phyloP scores from a whole-genome alignment of 169 alveolate genomes.

The Plasmodium reichenowi region DNA sequence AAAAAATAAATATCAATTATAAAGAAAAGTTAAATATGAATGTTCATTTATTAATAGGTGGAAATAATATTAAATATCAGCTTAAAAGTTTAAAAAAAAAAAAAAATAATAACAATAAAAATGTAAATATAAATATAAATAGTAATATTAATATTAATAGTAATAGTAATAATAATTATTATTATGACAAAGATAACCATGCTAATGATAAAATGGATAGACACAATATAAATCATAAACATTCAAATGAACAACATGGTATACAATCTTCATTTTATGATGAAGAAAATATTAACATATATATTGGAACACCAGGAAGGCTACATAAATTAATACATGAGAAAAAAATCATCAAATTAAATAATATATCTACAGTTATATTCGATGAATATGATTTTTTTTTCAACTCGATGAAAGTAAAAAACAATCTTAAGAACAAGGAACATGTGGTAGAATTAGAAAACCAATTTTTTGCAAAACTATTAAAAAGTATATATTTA shows the following conservation, averaged over 20 bases:
- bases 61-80: conserved; percentile 61
- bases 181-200: background rate
- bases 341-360: conserved; percentile 29
- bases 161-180: background rate
- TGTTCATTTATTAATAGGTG: conserved; percentile 45
- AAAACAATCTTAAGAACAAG: background rate
- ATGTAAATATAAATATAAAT: background rate
- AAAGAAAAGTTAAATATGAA: conserved; percentile 36
- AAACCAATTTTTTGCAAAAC: conserved; percentile 29
- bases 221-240: too few relatives aligned
- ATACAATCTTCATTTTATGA: background rate
- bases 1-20: conserved; percentile 14
- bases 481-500: conserved; percentile 38
- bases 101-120: background rate
- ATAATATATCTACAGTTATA: conserved; percentile 19
- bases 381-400: conserved; percentile 66
- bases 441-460: conserved; percentile 24
- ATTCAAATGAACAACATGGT: too few relatives aligned
- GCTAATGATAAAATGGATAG: background rate
- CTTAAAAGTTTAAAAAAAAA: conserved; percentile 30
- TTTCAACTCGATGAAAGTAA: background rate
- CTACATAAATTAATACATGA: conserved; percentile 30
- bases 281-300: conserved; percentile 24
- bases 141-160: background rate
- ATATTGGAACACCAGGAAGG: conserved; percentile 65